Base-by-base conservation (phyloP, 2,329 filamentous ascomycete genomes). In the Helicocarpus griseus region DNA sequence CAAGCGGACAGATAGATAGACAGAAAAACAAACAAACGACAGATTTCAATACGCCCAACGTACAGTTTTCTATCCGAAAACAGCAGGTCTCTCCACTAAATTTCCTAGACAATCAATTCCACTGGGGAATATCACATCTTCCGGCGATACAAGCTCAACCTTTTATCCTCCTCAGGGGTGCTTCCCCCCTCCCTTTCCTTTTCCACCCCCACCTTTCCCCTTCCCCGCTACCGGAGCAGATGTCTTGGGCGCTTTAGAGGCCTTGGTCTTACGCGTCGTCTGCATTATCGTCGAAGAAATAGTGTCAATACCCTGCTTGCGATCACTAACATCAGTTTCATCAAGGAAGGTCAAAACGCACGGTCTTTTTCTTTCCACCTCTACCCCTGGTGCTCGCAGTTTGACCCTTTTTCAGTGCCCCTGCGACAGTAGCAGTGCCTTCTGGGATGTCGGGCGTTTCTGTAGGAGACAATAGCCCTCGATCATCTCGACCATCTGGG, bases 331-430 rank as follows among this genome's bases (percentile, higher is more conserved):
- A 26, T 41, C 38, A 43, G 9, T 11, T 29, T 46, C 39, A 49
- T 14, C 43, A 26, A 13, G 47, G 50, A 22, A 54, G 7, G 26
- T 55, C 44, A 35, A 55, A 55, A 50, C 47, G 50, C 46, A 55
- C 53, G 33, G 28, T 39, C 39, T 50, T 53, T 38, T 53, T 50
- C 29, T 48, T 50, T 4, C 41, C 28, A 11, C 50, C 47, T 29
- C 22, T 29, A 2, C 28, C 38, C 2, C 38, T 24, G 4, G 8
- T 33, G 8, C 9, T 36, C 13, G 21, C 26, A 7, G 14, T 44
- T 26, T 28, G 11, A 8, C 40, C 6, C 7, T 28, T 44, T 8
- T 44, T 44, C 8, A 28, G 40, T 17, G n/a, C 14, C 4, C 24
- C 22, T 4, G n/a, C 40, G 8, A n/a, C 21, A 44, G 40, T 8